These are phyloP conservation scores for Balansia obtecta DNA, from an alignment of 2,329 filamentous ascomycete species.

Conservation along the genomic window DNA sequence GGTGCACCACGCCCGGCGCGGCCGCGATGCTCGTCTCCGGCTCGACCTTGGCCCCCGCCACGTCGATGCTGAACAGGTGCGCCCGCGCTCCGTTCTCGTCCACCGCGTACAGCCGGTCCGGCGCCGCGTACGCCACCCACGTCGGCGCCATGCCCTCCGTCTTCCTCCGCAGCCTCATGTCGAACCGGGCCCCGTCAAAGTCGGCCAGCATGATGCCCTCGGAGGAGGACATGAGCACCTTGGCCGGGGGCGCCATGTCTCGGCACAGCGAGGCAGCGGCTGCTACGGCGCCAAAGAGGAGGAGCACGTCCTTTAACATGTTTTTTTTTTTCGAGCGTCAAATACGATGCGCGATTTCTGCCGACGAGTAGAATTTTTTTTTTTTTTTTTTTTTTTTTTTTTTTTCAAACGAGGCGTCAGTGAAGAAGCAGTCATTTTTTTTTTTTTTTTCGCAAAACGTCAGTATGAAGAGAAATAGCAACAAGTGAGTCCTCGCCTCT, in stretches of 20 bases:
- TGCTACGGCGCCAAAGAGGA: neutral
- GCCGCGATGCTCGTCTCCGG: constrained; percentile 16
- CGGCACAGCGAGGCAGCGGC: neutral
- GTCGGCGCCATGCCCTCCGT: constrained; percentile 26
- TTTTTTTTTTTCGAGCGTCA: too few species aligned
- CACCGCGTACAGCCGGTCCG: constrained; percentile 30
- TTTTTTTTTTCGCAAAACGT: too few species aligned
- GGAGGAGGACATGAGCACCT: constrained; percentile 27
- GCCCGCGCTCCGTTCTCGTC: constrained; percentile 31
- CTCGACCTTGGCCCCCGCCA: constrained; percentile 17
- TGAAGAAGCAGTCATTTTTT: too few species aligned
- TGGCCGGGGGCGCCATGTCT: neutral
- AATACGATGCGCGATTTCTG: too few species aligned
- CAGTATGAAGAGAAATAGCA: too few species aligned
- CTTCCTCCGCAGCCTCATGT: constrained; percentile 18
- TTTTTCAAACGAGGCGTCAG: too few species aligned
- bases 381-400: too few species aligned
- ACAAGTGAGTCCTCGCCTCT: too few species aligned
- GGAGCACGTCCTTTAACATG: neutral
- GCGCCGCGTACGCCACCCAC: constrained; percentile 31
- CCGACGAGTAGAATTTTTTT: too few species aligned
- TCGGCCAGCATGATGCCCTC: constrained; percentile 27
- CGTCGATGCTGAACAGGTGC: constrained; percentile 27
- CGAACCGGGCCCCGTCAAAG: constrained; percentile 29
- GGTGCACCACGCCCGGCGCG: constrained; percentile 32